Base-by-base conservation (phyloP, 177 flowering plant genomes). In the Telopea speciosissima region DNA sequence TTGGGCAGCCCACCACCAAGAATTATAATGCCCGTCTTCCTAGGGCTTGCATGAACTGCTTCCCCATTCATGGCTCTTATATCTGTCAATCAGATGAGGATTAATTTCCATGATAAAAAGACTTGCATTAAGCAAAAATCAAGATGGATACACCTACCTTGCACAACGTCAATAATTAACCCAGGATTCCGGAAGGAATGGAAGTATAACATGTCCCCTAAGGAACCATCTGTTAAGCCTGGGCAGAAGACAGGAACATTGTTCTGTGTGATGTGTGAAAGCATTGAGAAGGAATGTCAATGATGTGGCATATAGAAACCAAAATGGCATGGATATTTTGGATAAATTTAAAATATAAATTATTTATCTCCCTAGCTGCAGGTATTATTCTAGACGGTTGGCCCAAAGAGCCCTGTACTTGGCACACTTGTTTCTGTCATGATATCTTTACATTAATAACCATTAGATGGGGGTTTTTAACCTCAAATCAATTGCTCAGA, bases 1-100 rank as follows among this genome's bases (percentile, higher is more conserved):
- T 95, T 95, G n/a, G 97, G 97, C 76, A 95, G 70, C 8, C 99
- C 97, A 12, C 97, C 99, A 69, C 99, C 99, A 26, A 95, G 87
- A 75, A 92, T 84, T 66, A 90, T 85, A 85, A 94, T 86, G 69
- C 97, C 97, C 1, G 93, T 90, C 81, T 92, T 95, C 80, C 93
- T 85, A 13, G 85, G 91, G 73, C 72, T 79, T 71, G 97, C 96
- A 84, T 91, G 94, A 62, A 92, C 92, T 25, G 97, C 91, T 84
- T 95, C 97, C 66, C 90, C 86, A 76, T 95, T 89, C 83, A 95
- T 88, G 68, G 96, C 96, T 68, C 96, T 81, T 68, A 92, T 88
- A 81, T 95, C 97, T 94, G 85, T 74, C 72, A 69, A 81, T 42
- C 22, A 68, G 24, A 40, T 31, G 25, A 3, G 54, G 23, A 12